A percentile compares a stretch with the other conserved stretches of the same genome.
Conservation (phyloP, 1,284 basidiomycete species). For the Ceratobasidium sp. region DNA sequence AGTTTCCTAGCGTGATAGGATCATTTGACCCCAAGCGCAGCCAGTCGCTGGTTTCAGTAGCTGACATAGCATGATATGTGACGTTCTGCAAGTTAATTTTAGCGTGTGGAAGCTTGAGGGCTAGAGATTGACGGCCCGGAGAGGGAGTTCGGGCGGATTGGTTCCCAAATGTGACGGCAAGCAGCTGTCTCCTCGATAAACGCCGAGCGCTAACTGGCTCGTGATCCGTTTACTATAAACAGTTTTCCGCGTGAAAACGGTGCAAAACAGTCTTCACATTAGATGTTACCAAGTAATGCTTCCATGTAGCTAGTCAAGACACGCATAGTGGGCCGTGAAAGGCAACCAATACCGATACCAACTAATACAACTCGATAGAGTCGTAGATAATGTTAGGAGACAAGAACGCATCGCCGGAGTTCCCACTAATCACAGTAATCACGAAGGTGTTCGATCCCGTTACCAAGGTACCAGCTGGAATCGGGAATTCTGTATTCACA, state of each 20-base stretch:
- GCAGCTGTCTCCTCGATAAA: neutral
- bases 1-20: neutral
- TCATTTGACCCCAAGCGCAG: constrained; percentile 13
- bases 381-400: constrained; percentile 34
- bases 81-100: constrained; percentile 15
- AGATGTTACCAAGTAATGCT: too few relatives aligned
- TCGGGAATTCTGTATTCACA: constrained; percentile 4
- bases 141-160: neutral
- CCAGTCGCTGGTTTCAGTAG: neutral
- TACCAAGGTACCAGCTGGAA: constrained; percentile 25
- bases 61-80: neutral
- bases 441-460: constrained; percentile 21
- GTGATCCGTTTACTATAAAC: too few relatives aligned
- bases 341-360: too few relatives aligned
- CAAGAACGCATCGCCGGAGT: constrained; percentile 24
- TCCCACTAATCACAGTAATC: constrained; percentile 39
- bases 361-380: constrained; percentile 16
- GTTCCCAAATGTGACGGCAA: neutral
- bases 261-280: too few relatives aligned
- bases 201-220: neutral
- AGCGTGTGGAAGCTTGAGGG: neutral
- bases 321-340: too few relatives aligned
- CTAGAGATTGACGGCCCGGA: neutral
- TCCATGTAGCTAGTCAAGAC: too few relatives aligned
- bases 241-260: too few relatives aligned